Evolutionary conservation across 805 yeast species (phyloP), one percentile per base, ranked within the genome.

Genomic region (Saturnispora besseyi): DNA sequence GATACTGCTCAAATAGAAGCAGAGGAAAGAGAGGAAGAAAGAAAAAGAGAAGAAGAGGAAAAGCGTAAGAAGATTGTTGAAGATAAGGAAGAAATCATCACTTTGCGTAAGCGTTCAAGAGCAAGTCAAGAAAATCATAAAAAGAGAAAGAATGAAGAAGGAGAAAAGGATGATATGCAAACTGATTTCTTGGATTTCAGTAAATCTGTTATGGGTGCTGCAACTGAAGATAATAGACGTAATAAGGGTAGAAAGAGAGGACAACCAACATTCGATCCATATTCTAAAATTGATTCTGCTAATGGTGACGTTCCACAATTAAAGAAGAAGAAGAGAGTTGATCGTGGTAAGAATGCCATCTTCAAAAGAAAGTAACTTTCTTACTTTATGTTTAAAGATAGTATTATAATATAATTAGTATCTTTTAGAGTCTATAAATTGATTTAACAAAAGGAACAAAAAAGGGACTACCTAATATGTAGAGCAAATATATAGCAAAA

Each of bases 181-280:
- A 11, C 70, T 61, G 41, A 66, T 62, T 45, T 51, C 62, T n/a
- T 61, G 26, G 64, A 63, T 46, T 51, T 59, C 60, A 55, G 57
- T 41, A 61, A 61, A 51, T 61, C 58, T 42, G 56, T 59, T 42
- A 53, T 62, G 54, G 28, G 53, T 13, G 29, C 33, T 38, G 49
- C 47, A 22, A 50, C 26, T 33, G 46, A 37, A 29, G 50, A 38
- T 26, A 57, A 58, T 34, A 57, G 57, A 45, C 49, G 47, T 11
- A 31, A 34, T 12, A 49, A 48, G 30, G 11, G 30, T 15, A 52
- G 53, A 45, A 54, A 49, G 48, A 63, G 61, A 44, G 56, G 57
- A 49, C 73, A 74, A 57, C 65, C 68, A 48, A 59, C 74, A 8
- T 83, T 78, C 54, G 83, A 83, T 64, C 88, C 89, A 4, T 83